Conservation (phyloP, 2,329 filamentous ascomycete genomes). For the Verticillium tricorpus region DNA sequence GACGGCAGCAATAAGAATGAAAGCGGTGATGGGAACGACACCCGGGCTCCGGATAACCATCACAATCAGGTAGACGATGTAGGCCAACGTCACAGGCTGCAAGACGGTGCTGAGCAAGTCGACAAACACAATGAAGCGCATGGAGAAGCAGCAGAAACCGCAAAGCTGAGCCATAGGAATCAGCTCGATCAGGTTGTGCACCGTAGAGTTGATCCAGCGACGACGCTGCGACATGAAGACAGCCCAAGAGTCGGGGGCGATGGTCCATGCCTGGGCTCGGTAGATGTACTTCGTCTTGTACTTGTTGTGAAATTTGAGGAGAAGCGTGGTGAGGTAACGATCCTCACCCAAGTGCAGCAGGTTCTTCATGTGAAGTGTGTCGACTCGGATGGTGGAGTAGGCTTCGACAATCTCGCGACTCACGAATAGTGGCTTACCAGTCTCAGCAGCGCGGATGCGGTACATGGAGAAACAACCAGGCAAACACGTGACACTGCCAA, state of each 20-base stretch:
- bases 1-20: slow-evolving; percentile 88
- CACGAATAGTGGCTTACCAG: slow-evolving; percentile 93
- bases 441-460: slow-evolving; percentile 88
- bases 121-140: slow-evolving; percentile 96
- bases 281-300: slow-evolving; percentile 99
- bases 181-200: slow-evolving; percentile 95
- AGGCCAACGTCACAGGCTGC: slow-evolving; percentile 85
- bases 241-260: slow-evolving; percentile 88
- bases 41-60: slow-evolving; percentile 57
- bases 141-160: slow-evolving; percentile 99
- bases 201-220: slow-evolving; percentile 99
- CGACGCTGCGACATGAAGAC: slow-evolving; percentile 98
- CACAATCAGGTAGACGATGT: slow-evolving; percentile 85
- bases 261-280: slow-evolving; percentile 90
- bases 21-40: slow-evolving; percentile 76
- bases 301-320: slow-evolving; percentile 85
- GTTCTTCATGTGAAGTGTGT: slow-evolving; percentile 99
- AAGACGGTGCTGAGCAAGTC: slow-evolving; percentile 89
- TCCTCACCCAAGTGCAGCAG: slow-evolving; percentile 94
- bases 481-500: slow-evolving; percentile 94
- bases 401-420: slow-evolving; percentile 84
- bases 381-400: slow-evolving; percentile 90
- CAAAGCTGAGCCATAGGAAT: slow-evolving; percentile 91
- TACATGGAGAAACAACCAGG: slow-evolving; percentile 99
- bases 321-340: slow-evolving; percentile 90